Conservation (phyloP, 306 rosid genomes). For the Hylodesmum podocarpum region DNA sequence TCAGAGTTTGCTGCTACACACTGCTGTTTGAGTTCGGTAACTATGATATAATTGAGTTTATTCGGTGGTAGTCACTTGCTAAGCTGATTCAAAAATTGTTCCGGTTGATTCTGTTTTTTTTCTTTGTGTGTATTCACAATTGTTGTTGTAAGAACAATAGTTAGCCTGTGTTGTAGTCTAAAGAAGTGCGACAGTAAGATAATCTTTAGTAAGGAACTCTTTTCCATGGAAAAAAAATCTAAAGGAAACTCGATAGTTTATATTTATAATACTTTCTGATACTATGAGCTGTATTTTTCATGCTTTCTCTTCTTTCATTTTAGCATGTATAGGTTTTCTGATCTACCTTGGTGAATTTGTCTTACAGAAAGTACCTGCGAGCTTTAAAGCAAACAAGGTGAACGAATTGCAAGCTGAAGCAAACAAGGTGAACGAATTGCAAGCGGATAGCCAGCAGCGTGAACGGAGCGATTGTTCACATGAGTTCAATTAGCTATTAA, state of each 20-base stretch:
- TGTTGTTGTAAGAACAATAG: not conserved
- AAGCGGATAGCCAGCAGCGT: slow-evolving; percentile 1
- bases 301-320: not conserved
- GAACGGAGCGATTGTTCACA: slow-evolving; percentile 7
- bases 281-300: slow-evolving; percentile 3
- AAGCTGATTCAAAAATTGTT: not conserved
- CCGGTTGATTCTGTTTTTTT: slow-evolving; percentile 10
- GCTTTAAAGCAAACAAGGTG: slow-evolving; percentile 28
- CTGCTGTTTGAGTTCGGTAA: too few species aligned
- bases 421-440: not conserved
- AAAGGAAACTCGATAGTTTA: not conserved
- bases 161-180: not conserved
- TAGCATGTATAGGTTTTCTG: not conserved
- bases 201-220: not conserved
- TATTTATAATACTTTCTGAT: not conserved
- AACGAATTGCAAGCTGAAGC: slow-evolving; percentile 11
- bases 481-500: not conserved
- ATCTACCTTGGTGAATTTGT: slow-evolving; percentile 29
- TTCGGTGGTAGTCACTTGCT: not conserved
- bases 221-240: not conserved
- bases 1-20: too few species aligned
- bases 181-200: not conserved
- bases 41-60: not conserved
- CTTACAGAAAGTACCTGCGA: slow-evolving; percentile 39
- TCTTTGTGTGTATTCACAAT: not conserved